Evolutionary conservation across 305 asterid species (phyloP), one percentile per base, ranked within the genome.

Genomic region (Lippia alba): DNA sequence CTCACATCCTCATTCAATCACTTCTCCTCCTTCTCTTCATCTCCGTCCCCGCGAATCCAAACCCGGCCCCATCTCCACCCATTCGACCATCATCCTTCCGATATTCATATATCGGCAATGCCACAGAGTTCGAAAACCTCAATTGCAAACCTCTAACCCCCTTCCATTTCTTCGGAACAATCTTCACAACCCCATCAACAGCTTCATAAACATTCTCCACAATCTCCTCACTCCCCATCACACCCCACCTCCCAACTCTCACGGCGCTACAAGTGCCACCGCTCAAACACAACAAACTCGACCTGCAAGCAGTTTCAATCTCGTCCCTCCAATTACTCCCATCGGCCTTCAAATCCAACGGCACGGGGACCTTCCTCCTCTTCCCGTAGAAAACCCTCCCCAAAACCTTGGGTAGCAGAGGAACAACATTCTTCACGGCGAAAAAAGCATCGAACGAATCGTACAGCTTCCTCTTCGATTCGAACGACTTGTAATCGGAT

Each of bases 371-470:
- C 63, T 84, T 91, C 55, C 76, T 86, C 92, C 78, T 93, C 76
- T 89, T 91, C 78, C 75, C 84, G 77, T 83, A 94, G 73, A 94
- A 94, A 11, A 82, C 84, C 86, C 84, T 91, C 61, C 99, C 99
- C 74, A 94, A 56, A 33, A 83, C 80, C 74, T 44, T 69, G 0
- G 96, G 92, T 58, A 94, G 94, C 74, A 84, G 17, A 12, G 83
- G 79, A 8, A 73, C 72, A 19, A 83, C 84, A 51, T 79, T 71
- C 49, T 68, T 75, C 53, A 76, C 84, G 4, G 91, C 93, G 7
- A 91, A 68, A 71, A 94, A 86, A 80, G 82, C 57, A 6, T 89
- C 95, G 79, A 80, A 82, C 0, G 91, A 83, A 34, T 82, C 80
- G 71, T 61, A 79, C 5, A 94, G 88, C 8, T 76, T 77, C 44